Conservation (phyloP, 2,329 filamentous ascomycete species). For the Exserohilum turcica region DNA sequence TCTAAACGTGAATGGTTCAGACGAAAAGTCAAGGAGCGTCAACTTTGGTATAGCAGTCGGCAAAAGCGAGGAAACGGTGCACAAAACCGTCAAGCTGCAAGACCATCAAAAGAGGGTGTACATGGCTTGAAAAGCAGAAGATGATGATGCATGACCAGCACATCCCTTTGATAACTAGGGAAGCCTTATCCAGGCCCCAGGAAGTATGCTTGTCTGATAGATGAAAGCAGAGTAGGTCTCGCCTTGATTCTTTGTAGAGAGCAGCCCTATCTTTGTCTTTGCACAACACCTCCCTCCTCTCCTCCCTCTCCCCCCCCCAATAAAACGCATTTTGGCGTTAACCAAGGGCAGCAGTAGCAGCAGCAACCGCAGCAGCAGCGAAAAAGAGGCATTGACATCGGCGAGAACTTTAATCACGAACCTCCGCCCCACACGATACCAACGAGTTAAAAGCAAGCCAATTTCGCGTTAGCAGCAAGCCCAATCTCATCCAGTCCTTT, state of each 20-base stretch:
- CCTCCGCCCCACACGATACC: neutral
- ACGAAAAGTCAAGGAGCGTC: constrained; percentile 3
- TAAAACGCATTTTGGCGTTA: neutral
- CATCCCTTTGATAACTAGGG: neutral
- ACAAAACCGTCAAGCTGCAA: neutral
- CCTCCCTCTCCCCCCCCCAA: neutral
- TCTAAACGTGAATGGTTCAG: constrained; percentile 1
- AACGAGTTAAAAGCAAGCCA: neutral
- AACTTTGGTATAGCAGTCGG: constrained; percentile 11
- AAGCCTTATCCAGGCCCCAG: neutral
- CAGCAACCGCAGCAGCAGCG: neutral
- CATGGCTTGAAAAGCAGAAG: neutral
- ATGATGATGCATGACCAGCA: neutral
- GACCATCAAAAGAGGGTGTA: constrained; percentile 12
- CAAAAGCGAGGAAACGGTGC: constrained; percentile 3
- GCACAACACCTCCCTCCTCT: too few relatives aligned
- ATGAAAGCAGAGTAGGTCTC: neutral
- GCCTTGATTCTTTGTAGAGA: neutral
- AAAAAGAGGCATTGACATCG: too few relatives aligned
- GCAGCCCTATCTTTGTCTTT: neutral
- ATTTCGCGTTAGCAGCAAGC: too few relatives aligned
- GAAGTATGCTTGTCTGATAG: too few relatives aligned
- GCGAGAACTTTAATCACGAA: too few relatives aligned
- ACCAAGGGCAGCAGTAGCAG: neutral
- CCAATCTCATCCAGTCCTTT: too few relatives aligned